Conservation (phyloP, 176 grass and related monocot species). For the Oryza officinalis region DNA sequence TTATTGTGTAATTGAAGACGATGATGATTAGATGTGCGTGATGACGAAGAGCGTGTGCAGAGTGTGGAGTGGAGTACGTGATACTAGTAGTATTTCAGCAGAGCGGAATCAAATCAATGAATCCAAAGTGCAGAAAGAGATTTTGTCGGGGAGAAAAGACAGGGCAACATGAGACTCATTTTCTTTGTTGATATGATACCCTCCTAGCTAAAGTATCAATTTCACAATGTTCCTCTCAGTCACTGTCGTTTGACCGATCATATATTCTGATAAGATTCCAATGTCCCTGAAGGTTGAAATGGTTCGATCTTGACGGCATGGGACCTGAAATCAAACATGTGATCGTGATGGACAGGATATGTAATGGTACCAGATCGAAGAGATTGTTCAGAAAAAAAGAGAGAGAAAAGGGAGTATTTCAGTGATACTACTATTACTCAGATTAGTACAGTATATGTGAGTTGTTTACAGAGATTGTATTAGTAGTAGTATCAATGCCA, state of each 20-base stretch:
- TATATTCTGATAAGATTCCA: constrained; percentile 45
- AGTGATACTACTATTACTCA: no score
- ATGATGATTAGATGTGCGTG: constrained; percentile 11
- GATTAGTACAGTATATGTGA: no score
- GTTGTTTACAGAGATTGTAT: no score
- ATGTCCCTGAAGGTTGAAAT: constrained; percentile 20
- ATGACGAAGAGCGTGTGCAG: neutral
- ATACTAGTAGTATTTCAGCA: neutral
- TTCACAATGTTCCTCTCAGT: constrained; percentile 25
- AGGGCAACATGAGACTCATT: constrained; percentile 7
- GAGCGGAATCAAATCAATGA: constrained; percentile 40
- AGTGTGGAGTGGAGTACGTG: neutral
- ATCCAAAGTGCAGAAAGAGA: constrained; percentile 44
- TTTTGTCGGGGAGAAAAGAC: constrained; percentile 44
- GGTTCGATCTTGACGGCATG: neutral
- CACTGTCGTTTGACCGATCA: constrained; percentile 8
- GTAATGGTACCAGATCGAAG: neutral
- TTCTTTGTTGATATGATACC: constrained; percentile 19
- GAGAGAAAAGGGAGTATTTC: neutral
- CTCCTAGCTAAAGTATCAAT: neutral
- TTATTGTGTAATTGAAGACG: neutral
- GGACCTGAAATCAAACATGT: constrained; percentile 4
- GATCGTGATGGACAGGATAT: neutral
- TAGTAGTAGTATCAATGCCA: neutral
- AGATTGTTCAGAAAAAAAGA: neutral